Base-by-base conservation (phyloP, 306 rosid species). In the Lagenaria siceraria region DNA sequence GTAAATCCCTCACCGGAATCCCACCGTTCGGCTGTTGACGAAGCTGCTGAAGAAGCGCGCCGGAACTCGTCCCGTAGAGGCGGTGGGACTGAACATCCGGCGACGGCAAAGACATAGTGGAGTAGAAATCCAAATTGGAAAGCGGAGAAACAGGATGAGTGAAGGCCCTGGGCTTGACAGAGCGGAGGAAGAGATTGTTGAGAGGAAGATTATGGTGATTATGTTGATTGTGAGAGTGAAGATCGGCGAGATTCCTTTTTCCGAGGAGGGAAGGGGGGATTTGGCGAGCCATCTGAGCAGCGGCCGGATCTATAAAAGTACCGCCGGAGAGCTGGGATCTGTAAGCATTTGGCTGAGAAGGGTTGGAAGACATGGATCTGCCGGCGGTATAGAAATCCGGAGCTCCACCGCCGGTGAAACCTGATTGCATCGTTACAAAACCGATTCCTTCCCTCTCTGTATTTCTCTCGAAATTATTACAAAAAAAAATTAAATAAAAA, bases 201-300 rank as follows among this genome's bases (percentile, higher is more conserved):
- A 85, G 82, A 2, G 62, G 69, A 4, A 78, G 90, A 80, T 78
- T 86, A 13, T 80, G 89, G 31, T 78, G 87, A 3, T 78, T 85
- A 48, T 85, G 77, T 54, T 71, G 53, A n/a, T 68, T 31, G 10
- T 40, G 53, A 24, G 74, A 21, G 18, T 90, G 97, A 46, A 78
- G 88, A 79, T 95, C 97, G 1, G 93, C 80, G 1, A 89, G 97
- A n/a, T 90, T 89, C 5, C 97, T 86, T 38, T 92, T 95, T 0
- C 97, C 76, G 0, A 71, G 87, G 52, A 84, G 78, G 21, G 86
- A 33, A 29, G 83, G 31, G 13, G 80, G 70, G 49, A 31, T 58
- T 24, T 83, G 96, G 40, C 89, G 83, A 0, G 80, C 78, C 89
- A 91, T 90, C 89, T 90, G 97, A 0, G 87, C 21, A 0, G 80